These are phyloP conservation scores for Ganoderma multipileum DNA, from an alignment of 1,284 basidiomycete species.

Conservation along the genomic window DNA sequence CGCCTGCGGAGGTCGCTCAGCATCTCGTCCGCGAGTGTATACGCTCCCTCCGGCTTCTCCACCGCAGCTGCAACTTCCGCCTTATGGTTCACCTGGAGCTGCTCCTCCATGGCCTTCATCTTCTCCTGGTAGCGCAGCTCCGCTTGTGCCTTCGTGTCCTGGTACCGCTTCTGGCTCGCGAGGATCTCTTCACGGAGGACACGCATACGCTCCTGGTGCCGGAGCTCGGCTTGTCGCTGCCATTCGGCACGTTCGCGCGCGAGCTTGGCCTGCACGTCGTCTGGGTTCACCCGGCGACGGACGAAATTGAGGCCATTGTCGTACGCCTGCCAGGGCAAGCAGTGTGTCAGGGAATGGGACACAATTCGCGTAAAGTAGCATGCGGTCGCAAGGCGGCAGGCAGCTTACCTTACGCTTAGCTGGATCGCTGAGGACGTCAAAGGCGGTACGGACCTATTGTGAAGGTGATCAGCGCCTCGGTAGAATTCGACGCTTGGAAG, in stretches of 20 bases:
- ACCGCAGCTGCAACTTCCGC: constrained; percentile 30
- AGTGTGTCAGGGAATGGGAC: neutral
- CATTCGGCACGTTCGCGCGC: constrained; percentile 66
- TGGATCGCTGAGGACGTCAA: constrained; percentile 60
- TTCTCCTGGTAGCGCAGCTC: constrained; percentile 37
- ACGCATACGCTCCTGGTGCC: constrained; percentile 52
- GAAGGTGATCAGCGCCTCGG: neutral
- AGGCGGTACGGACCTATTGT: constrained; percentile 60
- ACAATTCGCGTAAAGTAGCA: neutral
- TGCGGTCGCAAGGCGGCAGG: neutral
- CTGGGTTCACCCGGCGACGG: constrained; percentile 29
- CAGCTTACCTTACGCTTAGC: constrained; percentile 63
- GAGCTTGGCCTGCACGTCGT: constrained; percentile 51
- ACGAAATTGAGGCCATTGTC: constrained; percentile 40
- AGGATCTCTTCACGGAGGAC: constrained; percentile 44
- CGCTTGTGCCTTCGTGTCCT: constrained; percentile 33
- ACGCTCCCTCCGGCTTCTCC: constrained; percentile 30
- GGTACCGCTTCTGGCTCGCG: constrained; percentile 35
- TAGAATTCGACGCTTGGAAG: neutral
- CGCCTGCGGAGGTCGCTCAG: constrained; percentile 53
- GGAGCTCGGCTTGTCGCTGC: constrained; percentile 58
- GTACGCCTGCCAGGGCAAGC: constrained; percentile 53
- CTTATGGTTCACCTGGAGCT: constrained; percentile 31
- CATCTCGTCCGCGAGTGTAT: constrained; percentile 39
- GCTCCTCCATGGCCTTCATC: constrained; percentile 35